Conservation (phyloP, 495 filamentous ascomycete genomes). For the Penicillium argentinense region DNA sequence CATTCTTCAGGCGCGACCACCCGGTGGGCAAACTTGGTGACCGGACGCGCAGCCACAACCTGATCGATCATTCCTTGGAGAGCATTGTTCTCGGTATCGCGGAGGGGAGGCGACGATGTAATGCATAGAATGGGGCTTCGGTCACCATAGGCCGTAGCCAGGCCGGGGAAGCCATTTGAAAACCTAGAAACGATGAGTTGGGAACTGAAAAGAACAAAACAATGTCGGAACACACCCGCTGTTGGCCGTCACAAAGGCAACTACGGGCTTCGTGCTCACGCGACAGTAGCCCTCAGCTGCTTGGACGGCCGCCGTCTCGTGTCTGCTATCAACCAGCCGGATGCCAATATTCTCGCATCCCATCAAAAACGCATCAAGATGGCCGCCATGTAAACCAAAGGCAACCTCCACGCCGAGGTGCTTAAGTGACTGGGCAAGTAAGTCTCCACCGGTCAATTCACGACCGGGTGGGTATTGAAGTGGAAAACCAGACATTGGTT, state of each 20-base stretch:
- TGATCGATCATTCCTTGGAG: constrained; percentile 32
- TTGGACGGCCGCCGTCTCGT: constrained; percentile 32
- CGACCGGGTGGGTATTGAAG: constrained; percentile 20
- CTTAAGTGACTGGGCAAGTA: constrained; percentile 30
- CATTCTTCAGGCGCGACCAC: constrained; percentile 26
- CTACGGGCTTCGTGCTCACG: constrained; percentile 23
- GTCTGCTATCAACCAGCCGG: constrained; percentile 29
- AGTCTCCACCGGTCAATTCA: constrained; percentile 29
- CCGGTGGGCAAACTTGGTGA: constrained; percentile 32
- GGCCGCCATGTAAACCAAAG: constrained; percentile 33
- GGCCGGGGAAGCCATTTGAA: constrained; percentile 30
- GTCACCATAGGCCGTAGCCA: constrained; percentile 29
- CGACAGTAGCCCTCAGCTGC: constrained; percentile 29
- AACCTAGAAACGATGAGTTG: constrained; percentile 11
- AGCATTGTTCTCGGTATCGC: constrained; percentile 31
- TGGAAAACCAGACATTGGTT: constrained; percentile 36
- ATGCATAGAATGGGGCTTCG: constrained; percentile 28
- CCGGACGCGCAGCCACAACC: constrained; percentile 19
- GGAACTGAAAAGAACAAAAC: not conserved
- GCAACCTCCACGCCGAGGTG: constrained; percentile 27
- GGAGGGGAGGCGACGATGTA: constrained; percentile 28
- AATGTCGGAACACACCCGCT: constrained; percentile 21
- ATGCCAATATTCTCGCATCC: constrained; percentile 29
- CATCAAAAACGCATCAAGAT: constrained; percentile 32
- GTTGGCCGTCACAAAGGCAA: constrained; percentile 32